A percentile compares a stretch with the other conserved stretches of the same genome.
Evolutionary conservation across 805 yeast species (phyloP).

Genomic region (Metschnikowia rubicola): DNA sequence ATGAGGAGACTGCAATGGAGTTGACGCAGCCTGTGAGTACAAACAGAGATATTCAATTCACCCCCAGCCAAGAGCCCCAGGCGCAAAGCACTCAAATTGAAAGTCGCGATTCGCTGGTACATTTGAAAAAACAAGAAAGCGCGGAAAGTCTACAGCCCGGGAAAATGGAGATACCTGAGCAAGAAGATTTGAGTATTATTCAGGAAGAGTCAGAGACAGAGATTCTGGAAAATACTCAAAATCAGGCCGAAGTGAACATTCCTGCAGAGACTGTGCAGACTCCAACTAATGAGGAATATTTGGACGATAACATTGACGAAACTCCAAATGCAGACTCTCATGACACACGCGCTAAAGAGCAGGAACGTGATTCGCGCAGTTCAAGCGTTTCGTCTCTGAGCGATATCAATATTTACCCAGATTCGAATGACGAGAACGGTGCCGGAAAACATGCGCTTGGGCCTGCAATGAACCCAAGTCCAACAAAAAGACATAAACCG

Average conservation of each 20-base stretch:
- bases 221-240: no score
- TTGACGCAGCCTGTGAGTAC: slow-evolving; percentile 9
- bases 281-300: neutral
- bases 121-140: slow-evolving; percentile 1
- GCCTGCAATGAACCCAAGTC: slow-evolving; percentile 12
- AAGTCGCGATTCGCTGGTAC: neutral
- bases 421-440: neutral
- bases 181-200: neutral
- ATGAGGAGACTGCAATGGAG: slow-evolving; percentile 9
- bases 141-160: neutral
- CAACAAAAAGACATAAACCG: slow-evolving; percentile 6
- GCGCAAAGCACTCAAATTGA: neutral
- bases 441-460: slow-evolving; percentile 7
- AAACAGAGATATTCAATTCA: neutral
- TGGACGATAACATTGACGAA: neutral
- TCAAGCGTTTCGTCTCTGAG: slow-evolving; percentile 2
- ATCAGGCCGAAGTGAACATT: neutral
- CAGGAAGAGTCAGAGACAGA: neutral
- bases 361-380: neutral
- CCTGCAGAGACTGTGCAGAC: slow-evolving; percentile 1
- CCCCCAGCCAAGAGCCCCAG: neutral
- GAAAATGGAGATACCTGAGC: neutral
- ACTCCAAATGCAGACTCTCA: neutral
- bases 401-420: slow-evolving; percentile 1
- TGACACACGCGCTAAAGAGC: neutral